phyloP scores from a whole-genome alignment of 345 rosid genomes.

The Cochlearia excelsa region DNA sequence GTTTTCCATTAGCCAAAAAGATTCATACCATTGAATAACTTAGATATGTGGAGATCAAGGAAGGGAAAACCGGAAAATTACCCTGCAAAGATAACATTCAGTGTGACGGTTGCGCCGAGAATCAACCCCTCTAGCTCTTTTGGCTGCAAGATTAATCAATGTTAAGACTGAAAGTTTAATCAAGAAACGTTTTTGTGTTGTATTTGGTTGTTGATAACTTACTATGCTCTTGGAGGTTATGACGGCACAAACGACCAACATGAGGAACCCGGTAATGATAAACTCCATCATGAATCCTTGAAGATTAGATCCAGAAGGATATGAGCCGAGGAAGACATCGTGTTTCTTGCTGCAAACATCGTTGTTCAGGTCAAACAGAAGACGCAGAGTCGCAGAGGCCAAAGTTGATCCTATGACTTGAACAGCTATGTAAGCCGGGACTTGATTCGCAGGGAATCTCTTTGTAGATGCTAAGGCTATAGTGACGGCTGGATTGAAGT shows the following conservation, averaged over 20 bases:
- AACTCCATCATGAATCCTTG: conserved; percentile 80
- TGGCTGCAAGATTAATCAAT: conserved; percentile 42
- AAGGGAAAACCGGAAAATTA: conserved; percentile 24
- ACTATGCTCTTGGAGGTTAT: conserved; percentile 81
- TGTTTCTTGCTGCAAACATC: conserved; percentile 47
- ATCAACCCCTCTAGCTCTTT: conserved; percentile 84
- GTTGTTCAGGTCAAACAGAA: conserved; percentile 46
- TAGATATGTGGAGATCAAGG: conserved; percentile 1
- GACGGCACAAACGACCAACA: conserved; percentile 76
- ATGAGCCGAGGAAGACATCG: conserved; percentile 65
- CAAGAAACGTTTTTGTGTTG: conserved; percentile 1
- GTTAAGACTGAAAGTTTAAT: conserved; percentile 19
- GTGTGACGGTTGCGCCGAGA: conserved; percentile 70
- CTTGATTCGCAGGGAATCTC: conserved; percentile 47
- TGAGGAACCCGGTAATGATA: conserved; percentile 84
- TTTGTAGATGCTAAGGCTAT: conserved; percentile 36
- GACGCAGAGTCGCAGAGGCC: conserved; percentile 71
- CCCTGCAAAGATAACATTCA: conserved; percentile 90
- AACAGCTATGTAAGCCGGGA: conserved; percentile 63
- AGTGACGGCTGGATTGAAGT: conserved; percentile 55
- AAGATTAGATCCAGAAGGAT: conserved; percentile 58
- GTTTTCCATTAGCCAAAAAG: neutral
- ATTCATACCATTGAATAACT: conserved; percentile 2
- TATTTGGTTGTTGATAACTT: conserved; percentile 28
- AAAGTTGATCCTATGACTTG: conserved; percentile 75